These are phyloP conservation scores for Meyerozyma smithsonii DNA, from an alignment of 1,139 yeast species.

Conservation along the genomic window DNA sequence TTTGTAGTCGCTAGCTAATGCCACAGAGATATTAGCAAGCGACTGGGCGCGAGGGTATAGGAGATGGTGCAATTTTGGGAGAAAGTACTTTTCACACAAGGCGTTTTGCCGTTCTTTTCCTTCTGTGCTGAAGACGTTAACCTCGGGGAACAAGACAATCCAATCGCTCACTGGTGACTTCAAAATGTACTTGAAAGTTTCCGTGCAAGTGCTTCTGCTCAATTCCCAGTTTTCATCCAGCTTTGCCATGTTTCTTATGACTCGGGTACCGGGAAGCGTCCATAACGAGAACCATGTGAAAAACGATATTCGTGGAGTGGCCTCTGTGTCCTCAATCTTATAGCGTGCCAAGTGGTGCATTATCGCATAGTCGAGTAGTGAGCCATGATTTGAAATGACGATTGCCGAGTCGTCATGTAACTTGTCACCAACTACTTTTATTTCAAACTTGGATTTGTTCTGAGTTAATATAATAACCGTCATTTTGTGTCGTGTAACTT, in stretches of 20 bases:
- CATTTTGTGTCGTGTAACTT: conserved; percentile 13
- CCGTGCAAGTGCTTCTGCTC: conserved; percentile 24
- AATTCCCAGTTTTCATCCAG: conserved; percentile 66
- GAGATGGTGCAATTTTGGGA: conserved; percentile 49
- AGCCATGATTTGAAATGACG: conserved; percentile 49
- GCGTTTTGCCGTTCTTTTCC: conserved; percentile 44
- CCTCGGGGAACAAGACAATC: conserved; percentile 69
- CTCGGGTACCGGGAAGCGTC: conserved; percentile 46
- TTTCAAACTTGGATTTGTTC: conserved; percentile 22
- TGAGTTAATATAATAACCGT: not conserved
- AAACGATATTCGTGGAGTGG: conserved; percentile 42
- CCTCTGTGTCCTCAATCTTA: conserved; percentile 13
- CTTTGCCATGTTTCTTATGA: conserved; percentile 38
- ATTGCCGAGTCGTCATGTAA: conserved; percentile 44
- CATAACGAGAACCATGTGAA: conserved; percentile 61
- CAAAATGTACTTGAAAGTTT: conserved; percentile 21
- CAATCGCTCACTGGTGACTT: conserved; percentile 39
- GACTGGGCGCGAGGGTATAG: conserved; percentile 67
- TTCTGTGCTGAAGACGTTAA: conserved; percentile 54
- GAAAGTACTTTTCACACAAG: conserved; percentile 45
- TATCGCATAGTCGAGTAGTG: conserved; percentile 51
- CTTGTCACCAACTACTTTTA: conserved; percentile 39
- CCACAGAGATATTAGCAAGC: conserved; percentile 43
- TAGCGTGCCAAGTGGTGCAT: conserved; percentile 39
- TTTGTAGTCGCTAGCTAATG: conserved; percentile 27